Evolutionary conservation across 2,329 filamentous ascomycete species (phyloP).

Genomic region (Gaeumannomyces sp.): DNA sequence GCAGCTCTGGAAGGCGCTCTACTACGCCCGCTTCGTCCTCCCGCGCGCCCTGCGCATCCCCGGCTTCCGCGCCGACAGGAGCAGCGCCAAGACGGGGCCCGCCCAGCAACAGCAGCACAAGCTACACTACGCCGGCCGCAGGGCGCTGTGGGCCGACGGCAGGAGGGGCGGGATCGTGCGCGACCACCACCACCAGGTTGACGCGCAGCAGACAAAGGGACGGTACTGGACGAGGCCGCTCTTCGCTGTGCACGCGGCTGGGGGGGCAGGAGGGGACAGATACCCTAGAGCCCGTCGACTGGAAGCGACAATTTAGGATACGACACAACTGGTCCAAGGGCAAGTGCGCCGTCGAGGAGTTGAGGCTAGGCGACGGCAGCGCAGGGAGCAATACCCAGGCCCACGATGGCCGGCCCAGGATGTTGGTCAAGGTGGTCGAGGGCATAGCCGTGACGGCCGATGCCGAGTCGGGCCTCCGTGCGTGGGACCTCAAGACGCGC

Average conservation of each 20-base stretch:
- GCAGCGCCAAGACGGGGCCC: conserved; percentile 15
- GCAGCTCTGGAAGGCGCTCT: conserved; percentile 85
- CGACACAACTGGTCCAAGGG: conserved; percentile 88
- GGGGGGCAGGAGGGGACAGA: conserved; percentile 24
- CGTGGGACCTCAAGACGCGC: conserved; percentile 67
- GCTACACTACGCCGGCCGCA: conserved; percentile 38
- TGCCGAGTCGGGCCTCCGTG: conserved; percentile 60
- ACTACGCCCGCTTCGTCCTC: conserved; percentile 80
- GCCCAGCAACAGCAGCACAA: conserved; percentile 24
- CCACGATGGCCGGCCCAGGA: conserved; percentile 41
- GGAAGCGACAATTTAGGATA: conserved; percentile 85
- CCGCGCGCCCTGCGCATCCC: conserved; percentile 73
- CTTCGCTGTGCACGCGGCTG: neutral
- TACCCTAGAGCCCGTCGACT: conserved; percentile 59
- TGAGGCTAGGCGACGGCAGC: conserved; percentile 38
- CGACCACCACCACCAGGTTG: conserved; percentile 29
- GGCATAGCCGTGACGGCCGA: conserved; percentile 76
- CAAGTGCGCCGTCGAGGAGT: conserved; percentile 71
- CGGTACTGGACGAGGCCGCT: conserved; percentile 26
- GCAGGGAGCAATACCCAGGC: neutral
- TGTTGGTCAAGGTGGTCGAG: conserved; percentile 71
- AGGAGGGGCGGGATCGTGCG: conserved; percentile 40
- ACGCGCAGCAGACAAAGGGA: neutral
- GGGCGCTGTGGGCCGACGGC: conserved; percentile 40
- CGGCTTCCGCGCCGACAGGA: conserved; percentile 43